A percentile compares a stretch with the other conserved stretches of the same genome.
Evolutionary conservation across 2,329 filamentous ascomycete genomes (phyloP).

Genomic region (Ophiostoma piceae): DNA sequence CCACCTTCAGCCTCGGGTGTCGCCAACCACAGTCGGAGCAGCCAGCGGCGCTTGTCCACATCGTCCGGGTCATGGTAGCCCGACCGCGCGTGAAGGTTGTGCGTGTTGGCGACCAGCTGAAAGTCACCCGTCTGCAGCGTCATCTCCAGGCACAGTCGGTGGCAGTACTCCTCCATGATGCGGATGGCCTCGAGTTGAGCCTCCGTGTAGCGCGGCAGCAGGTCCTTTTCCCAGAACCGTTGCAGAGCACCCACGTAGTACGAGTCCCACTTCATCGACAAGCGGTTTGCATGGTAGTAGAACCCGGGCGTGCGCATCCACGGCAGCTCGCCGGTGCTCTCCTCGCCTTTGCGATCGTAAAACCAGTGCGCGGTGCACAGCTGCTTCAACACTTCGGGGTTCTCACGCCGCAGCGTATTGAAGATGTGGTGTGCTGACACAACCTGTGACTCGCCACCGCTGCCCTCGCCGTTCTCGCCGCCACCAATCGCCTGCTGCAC

Average conservation of each 20-base stretch:
- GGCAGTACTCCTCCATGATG: neutral
- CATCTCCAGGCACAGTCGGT: conserved; percentile 4
- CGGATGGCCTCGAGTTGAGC: neutral
- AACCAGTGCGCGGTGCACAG: neutral
- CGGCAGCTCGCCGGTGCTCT: neutral
- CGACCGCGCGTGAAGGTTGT: conserved; percentile 1
- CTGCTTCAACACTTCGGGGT: neutral
- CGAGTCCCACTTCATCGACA: conserved; percentile 6
- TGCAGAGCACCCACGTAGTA: neutral
- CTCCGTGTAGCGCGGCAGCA: neutral
- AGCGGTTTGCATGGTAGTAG: neutral
- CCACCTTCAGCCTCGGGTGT: conserved; percentile 4
- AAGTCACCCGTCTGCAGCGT: neutral
- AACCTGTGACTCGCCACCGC: conserved; percentile 5
- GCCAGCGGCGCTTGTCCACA: neutral
- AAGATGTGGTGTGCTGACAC: neutral
- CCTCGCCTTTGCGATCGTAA: conserved; percentile 2
- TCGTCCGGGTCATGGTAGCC: neutral
- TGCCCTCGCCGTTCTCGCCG: conserved; percentile 1
- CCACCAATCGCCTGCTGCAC: neutral
- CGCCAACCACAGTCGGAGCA: neutral
- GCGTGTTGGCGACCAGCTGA: neutral
- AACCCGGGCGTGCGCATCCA: neutral
- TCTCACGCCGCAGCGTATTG: neutral
- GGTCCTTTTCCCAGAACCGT: conserved; percentile 4